These are phyloP conservation scores for Pythium oligandrum DNA, from an alignment of 352 stramenopile species.

Conservation along the genomic window DNA sequence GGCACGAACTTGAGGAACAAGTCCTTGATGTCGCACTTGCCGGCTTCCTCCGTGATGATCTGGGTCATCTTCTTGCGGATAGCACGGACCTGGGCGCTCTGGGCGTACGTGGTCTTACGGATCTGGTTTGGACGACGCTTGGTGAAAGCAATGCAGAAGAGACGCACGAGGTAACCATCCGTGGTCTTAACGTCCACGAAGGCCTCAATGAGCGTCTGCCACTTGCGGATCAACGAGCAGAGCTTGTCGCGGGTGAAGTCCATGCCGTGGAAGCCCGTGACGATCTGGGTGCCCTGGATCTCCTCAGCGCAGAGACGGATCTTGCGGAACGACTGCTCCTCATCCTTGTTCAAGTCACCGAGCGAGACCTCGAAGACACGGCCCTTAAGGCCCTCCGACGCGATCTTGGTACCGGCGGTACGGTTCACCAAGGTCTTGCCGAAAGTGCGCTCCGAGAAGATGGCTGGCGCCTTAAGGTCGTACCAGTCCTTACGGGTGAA, in stretches of 20 bases:
- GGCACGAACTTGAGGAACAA: constrained; percentile 99
- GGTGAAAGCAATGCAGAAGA: constrained; percentile 99
- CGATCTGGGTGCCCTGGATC: constrained; percentile 89
- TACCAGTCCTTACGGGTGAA: constrained; percentile 98
- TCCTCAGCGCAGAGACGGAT: constrained; percentile 99
- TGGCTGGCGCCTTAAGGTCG: constrained; percentile 97
- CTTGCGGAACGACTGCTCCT: constrained; percentile 97
- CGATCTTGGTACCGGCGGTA: constrained; percentile 95
- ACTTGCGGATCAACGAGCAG: constrained; percentile 99
- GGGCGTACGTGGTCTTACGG: constrained; percentile 99
- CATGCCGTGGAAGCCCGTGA: constrained; percentile 92
- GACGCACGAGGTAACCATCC: constrained; percentile 98
- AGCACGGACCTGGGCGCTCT: constrained; percentile 94
- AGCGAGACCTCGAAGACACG: constrained; percentile 99
- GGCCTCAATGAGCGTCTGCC: constrained; percentile 98
- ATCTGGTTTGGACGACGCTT: constrained; percentile 98
- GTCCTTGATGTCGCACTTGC: constrained; percentile 98
- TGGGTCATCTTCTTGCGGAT: constrained; percentile 99
- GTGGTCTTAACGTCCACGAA: constrained; percentile 99
- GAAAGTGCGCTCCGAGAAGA: constrained; percentile 96
- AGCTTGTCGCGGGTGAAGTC: constrained; percentile 98
- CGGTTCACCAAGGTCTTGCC: constrained; percentile 99
- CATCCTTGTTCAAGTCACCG: constrained; percentile 98
- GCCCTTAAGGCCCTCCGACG: constrained; percentile 97
- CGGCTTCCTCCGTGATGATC: constrained; percentile 97